Conservation (phyloP, 2,329 filamentous ascomycete genomes). For the Epichloe gansuensis region DNA sequence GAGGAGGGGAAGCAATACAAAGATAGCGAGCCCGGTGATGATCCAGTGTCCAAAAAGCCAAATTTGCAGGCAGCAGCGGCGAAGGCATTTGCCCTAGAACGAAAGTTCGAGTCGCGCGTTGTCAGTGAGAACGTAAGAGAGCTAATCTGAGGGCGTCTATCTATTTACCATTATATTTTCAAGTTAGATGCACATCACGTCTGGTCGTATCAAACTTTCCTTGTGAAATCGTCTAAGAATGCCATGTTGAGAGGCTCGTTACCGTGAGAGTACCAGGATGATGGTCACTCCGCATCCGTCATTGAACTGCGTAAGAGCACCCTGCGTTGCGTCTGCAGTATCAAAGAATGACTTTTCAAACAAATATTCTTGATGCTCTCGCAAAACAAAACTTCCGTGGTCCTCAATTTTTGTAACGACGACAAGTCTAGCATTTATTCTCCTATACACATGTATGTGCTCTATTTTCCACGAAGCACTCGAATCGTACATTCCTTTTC, state of each 20-base stretch:
- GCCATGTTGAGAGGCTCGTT: too few species aligned
- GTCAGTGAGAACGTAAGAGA: constrained; percentile 42
- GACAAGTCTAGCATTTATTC: background rate
- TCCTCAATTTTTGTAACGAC: too few species aligned
- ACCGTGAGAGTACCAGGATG: too few species aligned
- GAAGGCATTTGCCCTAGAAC: constrained; percentile 7
- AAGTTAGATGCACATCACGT: too few species aligned
- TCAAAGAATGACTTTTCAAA: too few species aligned
- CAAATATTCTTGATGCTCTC: too few species aligned
- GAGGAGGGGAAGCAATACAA: background rate
- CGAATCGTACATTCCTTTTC: constrained; percentile 2
- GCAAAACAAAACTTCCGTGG: too few species aligned
- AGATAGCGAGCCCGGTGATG: constrained; percentile 32
- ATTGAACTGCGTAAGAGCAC: too few species aligned
- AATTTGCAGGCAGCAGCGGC: constrained; percentile 41
- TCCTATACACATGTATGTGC: background rate
- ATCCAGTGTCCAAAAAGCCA: constrained; percentile 44
- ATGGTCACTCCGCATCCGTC: too few species aligned
- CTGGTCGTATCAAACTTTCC: too few species aligned
- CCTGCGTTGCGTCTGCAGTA: too few species aligned
- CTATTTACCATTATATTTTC: background rate
- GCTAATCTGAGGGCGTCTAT: constrained; percentile 43
- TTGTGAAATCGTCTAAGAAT: background rate
- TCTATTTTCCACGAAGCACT: background rate
- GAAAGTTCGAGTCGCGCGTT: constrained; percentile 24